Conservation (phyloP, 352 stramenopile genomes). For the Phytophthora citricola region DNA sequence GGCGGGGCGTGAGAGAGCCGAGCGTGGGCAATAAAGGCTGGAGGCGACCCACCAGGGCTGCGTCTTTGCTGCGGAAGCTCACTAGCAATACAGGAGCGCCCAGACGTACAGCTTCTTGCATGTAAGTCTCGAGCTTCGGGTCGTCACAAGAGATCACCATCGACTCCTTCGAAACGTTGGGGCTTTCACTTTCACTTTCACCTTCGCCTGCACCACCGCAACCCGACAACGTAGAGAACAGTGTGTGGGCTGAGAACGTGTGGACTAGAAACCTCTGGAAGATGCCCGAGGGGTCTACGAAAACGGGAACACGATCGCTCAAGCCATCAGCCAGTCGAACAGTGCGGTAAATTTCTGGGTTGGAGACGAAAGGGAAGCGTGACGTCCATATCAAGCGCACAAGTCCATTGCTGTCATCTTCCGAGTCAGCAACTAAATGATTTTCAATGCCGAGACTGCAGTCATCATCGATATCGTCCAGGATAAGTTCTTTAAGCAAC, state of each 20-base stretch:
- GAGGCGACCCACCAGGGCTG: constrained; percentile 10
- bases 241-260: constrained; percentile 49
- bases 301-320: constrained; percentile 46
- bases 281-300: constrained; percentile 49
- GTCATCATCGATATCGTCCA: background rate
- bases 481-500: constrained; percentile 5
- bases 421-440: background rate
- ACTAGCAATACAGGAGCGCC: constrained; percentile 43
- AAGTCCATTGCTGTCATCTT: constrained; percentile 9
- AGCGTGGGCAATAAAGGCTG: constrained; percentile 23
- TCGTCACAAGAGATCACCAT: constrained; percentile 50
- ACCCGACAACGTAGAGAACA: constrained; percentile 35
- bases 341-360: constrained; percentile 9
- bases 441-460: background rate
- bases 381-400: constrained; percentile 41
- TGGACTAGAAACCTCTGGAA: constrained; percentile 59
- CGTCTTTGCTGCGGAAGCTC: constrained; percentile 40
- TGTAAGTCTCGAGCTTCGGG: constrained; percentile 19
- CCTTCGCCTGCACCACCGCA: constrained; percentile 17
- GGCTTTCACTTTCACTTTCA: constrained; percentile 29
- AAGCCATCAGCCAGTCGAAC: constrained; percentile 40
- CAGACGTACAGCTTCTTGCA: constrained; percentile 40
- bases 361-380: constrained; percentile 46
- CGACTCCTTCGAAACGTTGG: constrained; percentile 16
- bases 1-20: constrained; percentile 19